These are phyloP conservation scores for Protea cynaroides DNA, from an alignment of 164 flowering plant genomes.

Conservation along the genomic window DNA sequence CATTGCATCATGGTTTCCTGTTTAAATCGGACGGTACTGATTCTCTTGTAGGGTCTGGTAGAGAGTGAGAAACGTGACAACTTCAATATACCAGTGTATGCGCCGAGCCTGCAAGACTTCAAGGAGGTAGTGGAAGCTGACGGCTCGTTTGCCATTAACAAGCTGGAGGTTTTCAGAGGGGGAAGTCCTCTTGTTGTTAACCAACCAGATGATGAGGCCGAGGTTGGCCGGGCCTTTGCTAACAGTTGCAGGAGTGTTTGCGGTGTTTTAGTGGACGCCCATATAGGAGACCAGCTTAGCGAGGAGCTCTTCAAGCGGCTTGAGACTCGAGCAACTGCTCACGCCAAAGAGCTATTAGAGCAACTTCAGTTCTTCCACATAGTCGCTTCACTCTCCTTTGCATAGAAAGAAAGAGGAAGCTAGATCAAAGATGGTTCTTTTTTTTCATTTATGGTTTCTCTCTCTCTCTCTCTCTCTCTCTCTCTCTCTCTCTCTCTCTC, in stretches of 20 bases:
- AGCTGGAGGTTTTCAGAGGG: conserved; percentile 67
- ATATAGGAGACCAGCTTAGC: conserved; percentile 66
- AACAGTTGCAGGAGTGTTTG: conserved; percentile 67
- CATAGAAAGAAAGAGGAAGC: conserved; percentile 7
- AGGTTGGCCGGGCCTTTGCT: conserved; percentile 74
- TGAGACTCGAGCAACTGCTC: conserved; percentile 44
- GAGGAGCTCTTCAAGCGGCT: conserved; percentile 59
- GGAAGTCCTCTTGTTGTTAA: conserved; percentile 80
- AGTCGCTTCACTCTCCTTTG: conserved; percentile 70
- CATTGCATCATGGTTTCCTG: too few species aligned
- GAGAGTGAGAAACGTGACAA: conserved; percentile 50
- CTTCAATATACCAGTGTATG: conserved; percentile 88
- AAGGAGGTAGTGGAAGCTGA: conserved; percentile 74
- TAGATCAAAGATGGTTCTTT: not conserved
- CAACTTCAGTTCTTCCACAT: conserved; percentile 77
- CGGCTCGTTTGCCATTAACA: conserved; percentile 59
- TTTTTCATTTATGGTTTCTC: not conserved
- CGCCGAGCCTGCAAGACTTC: conserved; percentile 81
- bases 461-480: too few species aligned
- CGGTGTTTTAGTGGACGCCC: conserved; percentile 83
- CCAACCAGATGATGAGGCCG: conserved; percentile 59
- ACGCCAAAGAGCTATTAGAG: conserved; percentile 65
- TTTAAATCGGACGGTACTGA: too few species aligned
- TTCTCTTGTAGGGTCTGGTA: conserved; percentile 44
- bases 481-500: too few species aligned